Base-by-base conservation (phyloP, 805 yeast species). In the Blastobotrys americana region DNA sequence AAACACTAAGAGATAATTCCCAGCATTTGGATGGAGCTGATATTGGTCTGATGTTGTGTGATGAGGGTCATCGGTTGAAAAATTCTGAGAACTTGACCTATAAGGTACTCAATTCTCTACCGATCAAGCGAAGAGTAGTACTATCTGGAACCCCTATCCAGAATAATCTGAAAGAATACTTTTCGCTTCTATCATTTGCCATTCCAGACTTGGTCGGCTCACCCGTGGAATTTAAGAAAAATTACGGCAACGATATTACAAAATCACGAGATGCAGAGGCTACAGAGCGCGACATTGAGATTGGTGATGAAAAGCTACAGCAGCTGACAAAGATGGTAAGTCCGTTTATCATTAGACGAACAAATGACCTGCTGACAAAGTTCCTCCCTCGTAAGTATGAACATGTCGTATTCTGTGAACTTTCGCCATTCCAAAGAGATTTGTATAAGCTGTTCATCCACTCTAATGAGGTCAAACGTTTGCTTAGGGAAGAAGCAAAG, bases 101-200 rank as follows among this genome's bases (percentile, higher is more conserved):
- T 55, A 85, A 86, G 0, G 86, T 97, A 0, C 71, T 90, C 34
- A 80, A 86, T 56, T 75, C 87, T n/a, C 72, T 93, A 44, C 78
- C 82, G 42, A 90, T 95, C 59, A 79, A 82, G 41, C 72, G 98
- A 56, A 73, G 98, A 46, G 97, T 90, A 5, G 90, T 90, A 52
- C 67, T 90, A 18, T 86, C 96, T 1, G 98, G 98, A 33, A 90
- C 98, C 0, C 98, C 98, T 0, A 89, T 90, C 51, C 98, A 90
- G 63, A 90, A 90, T 56, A 97, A 90, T 67, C 69, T 90, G 28
- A 82, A 95, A 0, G 98, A 90, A 64, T 90, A 90, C 65, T 93
- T 88, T 59, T 85, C 97, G 1, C 66, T 90, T 41, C 68, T 93
- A 48, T 85, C 81, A 56, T 90, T 90, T 68, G 95, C 97, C 5